Evolutionary conservation across 1,284 basidiomycete species (phyloP), one percentile per base, ranked within the genome.

Genomic region (Leccinum angustisporum): DNA sequence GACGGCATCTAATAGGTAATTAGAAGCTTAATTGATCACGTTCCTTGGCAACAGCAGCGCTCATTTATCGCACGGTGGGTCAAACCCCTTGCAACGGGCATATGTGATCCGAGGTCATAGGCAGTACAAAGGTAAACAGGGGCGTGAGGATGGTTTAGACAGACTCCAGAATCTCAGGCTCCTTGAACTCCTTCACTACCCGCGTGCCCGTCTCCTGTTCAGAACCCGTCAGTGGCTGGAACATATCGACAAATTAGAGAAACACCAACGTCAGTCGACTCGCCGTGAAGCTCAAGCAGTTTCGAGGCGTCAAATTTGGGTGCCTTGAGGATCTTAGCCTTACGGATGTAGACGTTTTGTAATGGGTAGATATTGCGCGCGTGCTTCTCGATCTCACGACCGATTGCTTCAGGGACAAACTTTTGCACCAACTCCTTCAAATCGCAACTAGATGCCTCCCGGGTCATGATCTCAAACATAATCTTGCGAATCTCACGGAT

Each of bases 391-490:
- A 99, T 99, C 86, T 99, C 97, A 72, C 96, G 91, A 71, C 97
- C 97, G 73, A 99, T 99, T 65, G 94, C 94, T 83, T 99, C 97
- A 59, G 97, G 97, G 63, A 99, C 90, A 78, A 99, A 98, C 87
- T 99, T 99, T 83, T 94, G 92, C 67, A 98, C 94, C 72, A 97
- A 77, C 82, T 98, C 95, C 88, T 98, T 98, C 81, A 99, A 81
- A 80, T 99, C 97, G 77, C 94, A 97, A 72, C 89, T 93, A 67
- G 93, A 86, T 63, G 95, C 93, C 82, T 99, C 97, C 71, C 97
- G 90, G 67, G 88, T 95, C 88, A 99, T 98, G 80, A 99, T 98
- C 86, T 99, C 97, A 75, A 97, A 95, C 97, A 99, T 99, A 89
- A 98, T 98, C 80, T 94, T 94, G 78, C 97, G 87, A 80, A 99